Base-by-base conservation (phyloP, 768 basidiomycete species). In the Filobasidium floriforme region DNA sequence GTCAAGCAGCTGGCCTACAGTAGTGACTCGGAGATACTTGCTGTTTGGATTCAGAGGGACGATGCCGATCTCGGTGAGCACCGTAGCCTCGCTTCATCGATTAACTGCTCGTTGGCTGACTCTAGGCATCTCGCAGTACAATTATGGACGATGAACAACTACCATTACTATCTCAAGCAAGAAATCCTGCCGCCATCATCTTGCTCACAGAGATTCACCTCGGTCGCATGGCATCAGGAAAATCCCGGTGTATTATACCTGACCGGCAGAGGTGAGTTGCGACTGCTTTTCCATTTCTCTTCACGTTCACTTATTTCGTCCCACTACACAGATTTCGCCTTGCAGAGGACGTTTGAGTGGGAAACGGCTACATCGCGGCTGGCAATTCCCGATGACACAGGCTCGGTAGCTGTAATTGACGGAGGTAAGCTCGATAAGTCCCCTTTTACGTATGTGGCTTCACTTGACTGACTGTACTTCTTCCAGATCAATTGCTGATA, bases 101-200 rank as follows among this genome's bases (percentile, higher is more conserved):
- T 7, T 24, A 4, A 15, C 5, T 57, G 54, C 54, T 26, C 54
- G 46, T 49, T 49, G 5, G 22, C 46, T 22, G 18, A 26, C n/a
- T 61, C 57, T 43, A 29, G 3, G 46, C 18, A 22, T 62, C 9
- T 52, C 28, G 15, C 75, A 87, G 90, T 98, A 19, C 96, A 99
- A 80, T 80, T 98, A 0, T 99, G 92, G 92, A 89, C 90, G 0
- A 90, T 84, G 7, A 87, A 89, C 37, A 99, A 99, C 75, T 98
- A 96, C 77, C 88, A 97, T 74, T 98, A 96, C 91, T 96, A 97
- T 80, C 84, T 97, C 66, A 97, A 97, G 79, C 91, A 94, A 75
- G 90, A 93, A 75, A 19, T 52, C 7, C 51, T 59, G 12, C 7
- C 43, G 5, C 44, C 79, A 19, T 83, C 85, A 59, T 91, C 93